Evolutionary conservation across 441 rosid genomes (phyloP).

Genomic region (Populus hybrid): DNA sequence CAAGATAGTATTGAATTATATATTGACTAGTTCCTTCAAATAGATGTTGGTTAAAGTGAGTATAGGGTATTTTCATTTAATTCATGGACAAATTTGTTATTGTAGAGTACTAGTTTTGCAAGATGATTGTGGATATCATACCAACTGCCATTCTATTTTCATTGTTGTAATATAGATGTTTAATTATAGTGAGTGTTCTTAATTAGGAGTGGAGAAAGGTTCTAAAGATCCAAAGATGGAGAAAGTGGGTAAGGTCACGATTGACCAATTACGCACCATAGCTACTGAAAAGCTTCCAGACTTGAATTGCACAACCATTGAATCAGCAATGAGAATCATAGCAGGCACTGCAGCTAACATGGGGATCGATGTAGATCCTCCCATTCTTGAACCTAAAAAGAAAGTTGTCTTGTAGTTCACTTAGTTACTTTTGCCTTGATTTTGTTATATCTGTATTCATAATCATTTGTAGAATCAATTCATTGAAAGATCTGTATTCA

Average conservation of each 20-base stretch:
- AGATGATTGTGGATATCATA: neutral
- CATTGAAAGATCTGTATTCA: neutral
- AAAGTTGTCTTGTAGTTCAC: slow-evolving; percentile 40
- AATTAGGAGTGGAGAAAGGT: slow-evolving; percentile 81
- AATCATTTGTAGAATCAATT: neutral
- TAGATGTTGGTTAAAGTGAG: neutral
- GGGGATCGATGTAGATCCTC: slow-evolving; percentile 90
- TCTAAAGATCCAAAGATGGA: slow-evolving; percentile 68
- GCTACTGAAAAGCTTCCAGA: slow-evolving; percentile 88
- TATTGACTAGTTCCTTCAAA: neutral
- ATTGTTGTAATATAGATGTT: neutral
- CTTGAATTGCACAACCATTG: slow-evolving; percentile 68
- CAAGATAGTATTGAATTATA: neutral
- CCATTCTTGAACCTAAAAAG: slow-evolving; percentile 75
- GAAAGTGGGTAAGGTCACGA: slow-evolving; percentile 76
- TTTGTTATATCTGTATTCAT: slow-evolving; percentile 10
- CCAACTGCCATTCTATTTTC: neutral
- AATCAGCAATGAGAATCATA: slow-evolving; percentile 88
- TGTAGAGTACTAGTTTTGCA: neutral
- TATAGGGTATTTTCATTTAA: neutral
- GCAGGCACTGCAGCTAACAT: slow-evolving; percentile 97
- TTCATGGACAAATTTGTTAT: neutral
- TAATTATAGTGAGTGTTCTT: slow-evolving; percentile 5
- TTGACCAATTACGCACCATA: slow-evolving; percentile 71
- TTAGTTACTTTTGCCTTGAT: neutral